These are phyloP conservation scores for Venturiaceae sp. DNA, from an alignment of 2,329 filamentous ascomycete species.

Conservation along the genomic window DNA sequence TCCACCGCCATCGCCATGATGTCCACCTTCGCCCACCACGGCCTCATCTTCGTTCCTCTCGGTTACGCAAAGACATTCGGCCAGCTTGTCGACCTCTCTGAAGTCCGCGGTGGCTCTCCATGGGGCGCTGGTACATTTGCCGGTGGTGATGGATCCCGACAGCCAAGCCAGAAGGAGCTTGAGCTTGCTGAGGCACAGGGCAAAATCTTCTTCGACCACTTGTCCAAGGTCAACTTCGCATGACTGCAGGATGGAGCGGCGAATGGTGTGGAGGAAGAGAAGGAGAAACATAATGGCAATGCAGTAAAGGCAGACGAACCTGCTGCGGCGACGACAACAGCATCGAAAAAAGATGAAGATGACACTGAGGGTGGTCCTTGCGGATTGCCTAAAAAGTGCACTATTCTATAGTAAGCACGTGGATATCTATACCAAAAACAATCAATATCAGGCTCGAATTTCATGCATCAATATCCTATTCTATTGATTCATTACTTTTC, in stretches of 20 bases:
- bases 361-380: slow-evolving; percentile 57
- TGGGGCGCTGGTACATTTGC: slow-evolving; percentile 95
- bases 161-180: slow-evolving; percentile 67
- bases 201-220: slow-evolving; percentile 68
- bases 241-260: slow-evolving; percentile 8
- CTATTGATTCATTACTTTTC: neutral
- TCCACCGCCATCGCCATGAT: slow-evolving; percentile 70
- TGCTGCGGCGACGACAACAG: slow-evolving; percentile 20
- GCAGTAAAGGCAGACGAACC: slow-evolving; percentile 14
- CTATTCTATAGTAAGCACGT: slow-evolving; percentile 44
- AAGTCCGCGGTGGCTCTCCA: slow-evolving; percentile 76
- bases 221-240: slow-evolving; percentile 48
- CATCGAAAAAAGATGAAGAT: slow-evolving; percentile 29
- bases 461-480: too few relatives aligned
- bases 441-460: too few relatives aligned
- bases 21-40: slow-evolving; percentile 85
- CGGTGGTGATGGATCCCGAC: slow-evolving; percentile 66
- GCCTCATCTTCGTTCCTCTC: slow-evolving; percentile 91
- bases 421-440: neutral
- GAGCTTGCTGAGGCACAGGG: slow-evolving; percentile 75
- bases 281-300: slow-evolving; percentile 8
- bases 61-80: slow-evolving; percentile 77
- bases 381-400: slow-evolving; percentile 66
- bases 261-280: slow-evolving; percentile 12
- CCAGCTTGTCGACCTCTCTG: slow-evolving; percentile 58